Evolutionary conservation across 176 grass and related monocot genomes (phyloP).

Genomic region (Chrysopogon serrulatus): DNA sequence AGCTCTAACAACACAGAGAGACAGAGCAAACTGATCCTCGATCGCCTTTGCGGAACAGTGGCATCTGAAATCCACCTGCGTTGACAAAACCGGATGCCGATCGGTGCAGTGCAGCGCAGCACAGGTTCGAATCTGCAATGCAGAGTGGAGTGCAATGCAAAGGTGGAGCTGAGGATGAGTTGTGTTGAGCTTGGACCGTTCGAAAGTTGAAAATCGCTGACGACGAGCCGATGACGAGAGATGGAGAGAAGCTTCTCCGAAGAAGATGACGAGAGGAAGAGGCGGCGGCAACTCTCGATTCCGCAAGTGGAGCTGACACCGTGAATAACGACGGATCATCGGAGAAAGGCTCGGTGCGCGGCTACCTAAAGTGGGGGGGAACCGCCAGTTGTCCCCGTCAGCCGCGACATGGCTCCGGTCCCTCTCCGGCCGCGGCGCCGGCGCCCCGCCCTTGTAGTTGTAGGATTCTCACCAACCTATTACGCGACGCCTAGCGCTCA

Average conservation of each 20-base stretch:
- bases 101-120: not conserved
- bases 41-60: too few species aligned
- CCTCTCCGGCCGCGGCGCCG: not conserved
- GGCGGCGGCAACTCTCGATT: too few species aligned
- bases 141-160: too few species aligned
- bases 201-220: not conserved
- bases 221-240: not conserved
- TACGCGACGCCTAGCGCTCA: not conserved
- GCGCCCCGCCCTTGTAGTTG: too few species aligned
- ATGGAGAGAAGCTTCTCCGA: not conserved
- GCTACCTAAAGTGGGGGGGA: slow-evolving; percentile 23
- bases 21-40: too few species aligned
- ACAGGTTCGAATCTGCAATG: not conserved
- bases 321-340: not conserved
- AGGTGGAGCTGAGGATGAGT: too few species aligned
- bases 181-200: not conserved
- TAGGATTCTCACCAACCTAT: slow-evolving; percentile 36
- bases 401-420: not conserved
- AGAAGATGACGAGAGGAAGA: not conserved
- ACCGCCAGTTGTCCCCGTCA: slow-evolving; percentile 6
- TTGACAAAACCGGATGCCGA: not conserved
- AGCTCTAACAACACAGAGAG: too few species aligned
- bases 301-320: slow-evolving; percentile 4
- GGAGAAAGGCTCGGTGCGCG: not conserved
- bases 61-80: too few species aligned